These are phyloP conservation scores for Chytridium lagenaria DNA, from an alignment of 371 early-diverging fungal species.

Conservation along the genomic window DNA sequence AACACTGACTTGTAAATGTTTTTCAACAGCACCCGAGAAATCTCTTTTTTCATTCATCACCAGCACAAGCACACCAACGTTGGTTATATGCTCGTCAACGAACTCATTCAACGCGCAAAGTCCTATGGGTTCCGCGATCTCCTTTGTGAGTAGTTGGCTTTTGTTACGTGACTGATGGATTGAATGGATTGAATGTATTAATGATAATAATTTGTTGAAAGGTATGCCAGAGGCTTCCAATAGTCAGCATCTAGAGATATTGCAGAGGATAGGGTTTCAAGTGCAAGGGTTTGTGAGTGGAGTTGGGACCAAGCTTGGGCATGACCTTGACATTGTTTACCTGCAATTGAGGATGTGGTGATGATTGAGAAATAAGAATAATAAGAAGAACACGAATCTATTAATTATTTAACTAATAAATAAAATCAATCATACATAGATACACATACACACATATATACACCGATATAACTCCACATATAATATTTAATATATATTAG, in stretches of 20 bases:
- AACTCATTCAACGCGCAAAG: neutral
- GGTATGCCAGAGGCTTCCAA: neutral
- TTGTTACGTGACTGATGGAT: neutral
- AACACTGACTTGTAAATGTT: no score
- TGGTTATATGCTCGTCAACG: neutral
- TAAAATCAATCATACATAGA: no score
- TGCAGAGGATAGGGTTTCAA: neutral
- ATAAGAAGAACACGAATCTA: no score
- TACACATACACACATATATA: no score
- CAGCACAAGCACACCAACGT: neutral
- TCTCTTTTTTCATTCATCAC: neutral
- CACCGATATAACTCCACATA: no score
- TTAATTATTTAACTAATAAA: no score
- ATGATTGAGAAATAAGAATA: no score
- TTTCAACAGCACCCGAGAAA: constrained; percentile 3
- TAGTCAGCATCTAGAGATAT: neutral
- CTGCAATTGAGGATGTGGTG: neutral
- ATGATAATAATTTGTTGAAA: neutral
- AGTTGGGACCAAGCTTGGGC: neutral
- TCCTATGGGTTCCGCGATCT: constrained; percentile 5
- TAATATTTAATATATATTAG: no score
- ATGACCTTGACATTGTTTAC: constrained; percentile 7
- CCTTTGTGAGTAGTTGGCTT: neutral
- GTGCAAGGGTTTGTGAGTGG: neutral
- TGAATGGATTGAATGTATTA: no score